These are phyloP conservation scores for Fusarium illudens DNA, from an alignment of 2,329 filamentous ascomycete species.

Conservation along the genomic window DNA sequence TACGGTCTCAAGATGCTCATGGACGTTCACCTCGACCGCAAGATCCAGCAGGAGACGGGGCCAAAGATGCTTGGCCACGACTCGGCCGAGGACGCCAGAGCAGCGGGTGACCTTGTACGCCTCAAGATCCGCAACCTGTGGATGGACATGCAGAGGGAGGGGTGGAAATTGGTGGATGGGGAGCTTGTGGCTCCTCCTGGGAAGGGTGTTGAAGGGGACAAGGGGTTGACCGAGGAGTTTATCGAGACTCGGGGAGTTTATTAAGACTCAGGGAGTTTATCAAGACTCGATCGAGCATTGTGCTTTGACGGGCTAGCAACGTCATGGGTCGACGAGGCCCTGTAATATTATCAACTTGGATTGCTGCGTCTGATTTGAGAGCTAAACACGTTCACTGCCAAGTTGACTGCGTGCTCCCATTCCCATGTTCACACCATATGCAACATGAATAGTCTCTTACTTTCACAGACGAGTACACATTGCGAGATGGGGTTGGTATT, in stretches of 20 bases:
- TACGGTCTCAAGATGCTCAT: slow-evolving; percentile 80
- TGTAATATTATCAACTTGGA: neutral
- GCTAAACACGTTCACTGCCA: too few relatives aligned
- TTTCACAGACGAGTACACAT: slow-evolving; percentile 24
- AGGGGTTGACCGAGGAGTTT: slow-evolving; percentile 50
- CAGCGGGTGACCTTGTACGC: slow-evolving; percentile 86
- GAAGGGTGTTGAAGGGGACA: slow-evolving; percentile 30
- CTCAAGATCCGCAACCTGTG: slow-evolving; percentile 75
- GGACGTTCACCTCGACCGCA: slow-evolving; percentile 71
- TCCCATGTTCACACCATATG: neutral
- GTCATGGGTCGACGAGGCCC: neutral
- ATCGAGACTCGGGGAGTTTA: slow-evolving; percentile 51
- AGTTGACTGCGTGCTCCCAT: neutral
- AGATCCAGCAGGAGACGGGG: slow-evolving; percentile 77
- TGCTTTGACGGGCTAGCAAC: neutral
- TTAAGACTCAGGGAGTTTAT: slow-evolving; percentile 52
- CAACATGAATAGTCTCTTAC: neutral
- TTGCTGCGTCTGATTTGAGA: neutral
- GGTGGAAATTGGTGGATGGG: slow-evolving; percentile 70
- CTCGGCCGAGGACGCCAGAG: slow-evolving; percentile 88
- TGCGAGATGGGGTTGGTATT: slow-evolving; percentile 39
- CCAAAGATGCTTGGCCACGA: slow-evolving; percentile 75
- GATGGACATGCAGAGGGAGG: slow-evolving; percentile 69
- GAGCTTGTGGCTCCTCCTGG: slow-evolving; percentile 52
- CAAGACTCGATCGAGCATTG: slow-evolving; percentile 37